Conservation (phyloP, 257 asterid species). For the Ilex asprella region DNA sequence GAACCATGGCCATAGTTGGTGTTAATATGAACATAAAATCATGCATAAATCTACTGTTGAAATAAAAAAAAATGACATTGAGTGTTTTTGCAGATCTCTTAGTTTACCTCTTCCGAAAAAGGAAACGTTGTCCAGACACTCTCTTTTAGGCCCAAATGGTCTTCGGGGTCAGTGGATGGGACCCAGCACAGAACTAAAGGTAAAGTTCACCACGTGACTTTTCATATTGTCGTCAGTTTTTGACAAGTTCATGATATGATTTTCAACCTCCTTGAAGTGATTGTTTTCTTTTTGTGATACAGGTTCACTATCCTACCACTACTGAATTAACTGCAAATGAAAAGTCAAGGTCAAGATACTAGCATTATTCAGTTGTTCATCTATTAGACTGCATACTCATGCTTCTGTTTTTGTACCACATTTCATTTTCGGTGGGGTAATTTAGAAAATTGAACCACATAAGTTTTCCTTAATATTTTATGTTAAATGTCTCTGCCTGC, state of each 20-base stretch:
- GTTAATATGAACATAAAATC: too few relatives aligned
- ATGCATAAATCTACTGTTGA: too few relatives aligned
- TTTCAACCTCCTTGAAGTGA: conserved; percentile 9
- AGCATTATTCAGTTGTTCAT: conserved; percentile 7
- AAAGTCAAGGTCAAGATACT: conserved; percentile 51
- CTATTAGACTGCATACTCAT: not conserved
- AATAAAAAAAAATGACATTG: too few relatives aligned
- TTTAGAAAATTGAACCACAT: not conserved
- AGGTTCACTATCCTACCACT: conserved; percentile 84
- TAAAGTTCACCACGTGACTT: conserved; percentile 13
- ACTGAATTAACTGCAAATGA: conserved; percentile 48
- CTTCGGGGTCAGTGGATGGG: conserved; percentile 81
- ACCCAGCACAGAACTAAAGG: conserved; percentile 73
- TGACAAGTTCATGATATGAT: conserved; percentile 1
- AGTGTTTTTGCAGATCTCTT: conserved; percentile 48
- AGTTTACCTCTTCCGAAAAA: conserved; percentile 75
- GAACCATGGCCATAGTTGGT: too few relatives aligned
- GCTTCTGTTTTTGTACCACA: not conserved
- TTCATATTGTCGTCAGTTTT: conserved; percentile 7
- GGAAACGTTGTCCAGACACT: conserved; percentile 90
- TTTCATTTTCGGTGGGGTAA: not conserved
- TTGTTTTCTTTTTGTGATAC: conserved; percentile 15
- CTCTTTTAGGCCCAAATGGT: conserved; percentile 80
- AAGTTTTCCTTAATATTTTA: not conserved
- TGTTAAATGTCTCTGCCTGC: not conserved